Conservation (phyloP, 2,329 filamentous ascomycete species). For the Pseudogymnoascus sp. region DNA sequence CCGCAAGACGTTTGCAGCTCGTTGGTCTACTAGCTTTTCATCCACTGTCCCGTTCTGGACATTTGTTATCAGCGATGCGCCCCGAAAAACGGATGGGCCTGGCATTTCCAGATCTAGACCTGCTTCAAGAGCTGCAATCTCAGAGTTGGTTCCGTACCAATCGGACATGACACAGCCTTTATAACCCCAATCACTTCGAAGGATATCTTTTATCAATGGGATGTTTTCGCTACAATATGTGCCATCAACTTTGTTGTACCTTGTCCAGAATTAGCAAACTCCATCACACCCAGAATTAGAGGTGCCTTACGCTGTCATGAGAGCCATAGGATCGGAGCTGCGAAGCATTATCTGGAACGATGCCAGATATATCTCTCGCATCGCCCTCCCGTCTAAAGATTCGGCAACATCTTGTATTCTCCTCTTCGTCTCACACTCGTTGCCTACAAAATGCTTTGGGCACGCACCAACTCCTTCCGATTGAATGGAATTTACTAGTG, state of each 20-base stretch:
- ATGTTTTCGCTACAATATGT: constrained; percentile 24
- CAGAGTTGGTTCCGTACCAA: constrained; percentile 26
- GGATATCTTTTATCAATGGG: constrained; percentile 22
- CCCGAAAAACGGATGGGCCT: constrained; percentile 22
- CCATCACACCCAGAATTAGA: not conserved
- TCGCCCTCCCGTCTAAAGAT: constrained; percentile 20
- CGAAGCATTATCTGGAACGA: constrained; percentile 24
- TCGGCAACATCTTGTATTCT: constrained; percentile 23
- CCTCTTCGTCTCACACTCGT: constrained; percentile 25
- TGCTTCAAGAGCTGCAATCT: constrained; percentile 20
- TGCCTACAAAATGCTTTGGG: constrained; percentile 27
- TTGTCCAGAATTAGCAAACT: constrained; percentile 10
- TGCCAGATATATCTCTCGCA: constrained; percentile 23
- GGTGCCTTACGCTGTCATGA: constrained; percentile 21
- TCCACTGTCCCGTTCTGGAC: not conserved
- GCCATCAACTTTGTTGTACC: constrained; percentile 26
- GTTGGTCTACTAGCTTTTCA: constrained; percentile 10
- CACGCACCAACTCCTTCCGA: constrained; percentile 24
- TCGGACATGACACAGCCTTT: constrained; percentile 28
- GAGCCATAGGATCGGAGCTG: constrained; percentile 18
- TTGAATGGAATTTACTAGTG: constrained; percentile 18
- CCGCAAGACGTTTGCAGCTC: constrained; percentile 9
- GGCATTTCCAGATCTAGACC: constrained; percentile 30
- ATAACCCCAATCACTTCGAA: constrained; percentile 27
- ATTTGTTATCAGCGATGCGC: constrained; percentile 12